Evolutionary conservation across 208 protist species (phyloP).

Genomic region (Trypanosoma avium): DNA sequence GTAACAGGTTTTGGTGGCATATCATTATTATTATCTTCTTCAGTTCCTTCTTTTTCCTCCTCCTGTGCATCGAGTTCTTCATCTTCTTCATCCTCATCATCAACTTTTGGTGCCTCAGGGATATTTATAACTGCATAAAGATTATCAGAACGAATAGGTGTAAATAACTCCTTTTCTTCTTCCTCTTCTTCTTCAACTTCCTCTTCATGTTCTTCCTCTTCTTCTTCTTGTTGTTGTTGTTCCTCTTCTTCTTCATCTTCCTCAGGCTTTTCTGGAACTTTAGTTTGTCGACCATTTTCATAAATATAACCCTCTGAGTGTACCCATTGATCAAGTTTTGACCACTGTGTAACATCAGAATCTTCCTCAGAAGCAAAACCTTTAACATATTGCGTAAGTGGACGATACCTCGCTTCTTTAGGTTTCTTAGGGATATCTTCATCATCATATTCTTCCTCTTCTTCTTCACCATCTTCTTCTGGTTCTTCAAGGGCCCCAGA

Average conservation of each 20-base stretch:
- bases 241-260: conserved; percentile 78
- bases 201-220: conserved; percentile 53
- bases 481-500: conserved; percentile 81
- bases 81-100: conserved; percentile 77
- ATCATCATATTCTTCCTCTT: conserved; percentile 86
- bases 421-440: conserved; percentile 46
- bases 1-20: conserved; percentile 68
- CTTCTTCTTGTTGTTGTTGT: conserved; percentile 41
- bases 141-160: conserved; percentile 71
- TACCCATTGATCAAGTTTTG: conserved; percentile 84
- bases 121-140: conserved; percentile 85
- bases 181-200: conserved; percentile 76
- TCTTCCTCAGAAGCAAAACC: conserved; percentile 74
- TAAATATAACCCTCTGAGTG: conserved; percentile 84
- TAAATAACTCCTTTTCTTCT: conserved; percentile 87
- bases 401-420: conserved; percentile 86
- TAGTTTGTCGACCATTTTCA: conserved; percentile 87
- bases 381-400: conserved; percentile 56
- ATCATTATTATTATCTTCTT: conserved; percentile 44
- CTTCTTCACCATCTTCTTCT: conserved; percentile 79
- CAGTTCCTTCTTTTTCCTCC: conserved; percentile 31
- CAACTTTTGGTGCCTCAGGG: conserved; percentile 77
- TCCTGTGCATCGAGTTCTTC: conserved; percentile 45
- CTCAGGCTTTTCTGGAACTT: conserved; percentile 84
- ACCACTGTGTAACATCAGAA: conserved; percentile 72